A percentile compares a stretch with the other conserved stretches of the same genome.
These are phyloP conservation scores for Mycena rebaudengoi DNA, from an alignment of 768 basidiomycete species.

Conservation along the genomic window DNA sequence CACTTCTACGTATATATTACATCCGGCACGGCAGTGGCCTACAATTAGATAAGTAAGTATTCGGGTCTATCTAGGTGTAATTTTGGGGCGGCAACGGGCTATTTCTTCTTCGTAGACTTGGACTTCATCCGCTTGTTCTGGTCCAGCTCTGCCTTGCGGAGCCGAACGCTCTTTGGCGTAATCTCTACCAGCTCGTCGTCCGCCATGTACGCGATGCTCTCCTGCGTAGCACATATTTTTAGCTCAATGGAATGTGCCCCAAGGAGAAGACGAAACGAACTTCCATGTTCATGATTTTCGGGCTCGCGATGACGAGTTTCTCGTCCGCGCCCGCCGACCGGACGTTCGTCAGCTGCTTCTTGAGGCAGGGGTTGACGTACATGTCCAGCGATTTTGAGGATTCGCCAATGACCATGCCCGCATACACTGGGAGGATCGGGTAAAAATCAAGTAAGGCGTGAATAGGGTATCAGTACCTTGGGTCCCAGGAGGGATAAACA, in stretches of 20 bases:
- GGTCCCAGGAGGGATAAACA: conserved; percentile 54
- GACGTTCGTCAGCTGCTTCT: conserved; percentile 60
- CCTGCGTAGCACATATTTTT: neutral
- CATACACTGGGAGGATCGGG: conserved; percentile 45
- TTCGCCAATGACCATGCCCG: conserved; percentile 62
- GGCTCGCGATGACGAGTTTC: conserved; percentile 56
- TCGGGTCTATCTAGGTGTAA: neutral
- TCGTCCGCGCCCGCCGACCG: conserved; percentile 58
- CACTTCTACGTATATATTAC: neutral
- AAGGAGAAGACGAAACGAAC: conserved; percentile 21
- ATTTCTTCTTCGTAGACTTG: conserved; percentile 30
- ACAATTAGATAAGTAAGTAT: too few species aligned
- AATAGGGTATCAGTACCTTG: conserved; percentile 39
- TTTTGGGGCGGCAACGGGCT: conserved; percentile 34
- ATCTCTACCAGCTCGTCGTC: conserved; percentile 60
- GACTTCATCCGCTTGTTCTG: conserved; percentile 42
- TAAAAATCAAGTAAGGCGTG: neutral
- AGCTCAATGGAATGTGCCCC: neutral
- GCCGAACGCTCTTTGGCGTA: conserved; percentile 49
- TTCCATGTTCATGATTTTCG: conserved; percentile 53
- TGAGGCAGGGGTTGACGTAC: conserved; percentile 56
- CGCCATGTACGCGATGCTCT: conserved; percentile 56
- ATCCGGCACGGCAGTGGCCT: neutral
- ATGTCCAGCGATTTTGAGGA: conserved; percentile 54
- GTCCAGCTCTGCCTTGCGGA: conserved; percentile 53